phyloP scores from a whole-genome alignment of 208 protist genomes.

The Crithidia sp. region DNA sequence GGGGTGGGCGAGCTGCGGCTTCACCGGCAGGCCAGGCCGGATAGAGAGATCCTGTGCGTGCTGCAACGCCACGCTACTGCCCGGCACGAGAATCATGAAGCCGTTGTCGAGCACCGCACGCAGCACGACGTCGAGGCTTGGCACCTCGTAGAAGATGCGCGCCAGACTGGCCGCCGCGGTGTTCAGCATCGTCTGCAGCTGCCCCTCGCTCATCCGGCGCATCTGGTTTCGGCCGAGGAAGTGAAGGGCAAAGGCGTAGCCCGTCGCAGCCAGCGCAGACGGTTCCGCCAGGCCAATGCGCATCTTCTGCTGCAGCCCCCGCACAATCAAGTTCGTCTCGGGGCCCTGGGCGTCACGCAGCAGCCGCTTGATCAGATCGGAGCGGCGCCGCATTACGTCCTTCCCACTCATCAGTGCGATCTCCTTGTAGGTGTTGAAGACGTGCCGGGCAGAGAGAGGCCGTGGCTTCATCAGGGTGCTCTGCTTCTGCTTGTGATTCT shows the following conservation, averaged over 20 bases:
- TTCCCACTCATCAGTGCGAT: conserved; percentile 94
- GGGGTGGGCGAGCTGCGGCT: conserved; percentile 99
- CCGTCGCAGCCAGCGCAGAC: conserved; percentile 94
- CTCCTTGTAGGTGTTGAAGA: conserved; percentile 90
- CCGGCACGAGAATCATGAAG: conserved; percentile 74
- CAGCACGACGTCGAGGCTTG: conserved; percentile 85
- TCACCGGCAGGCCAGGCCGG: conserved; percentile 95
- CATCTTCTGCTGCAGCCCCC: conserved; percentile 97
- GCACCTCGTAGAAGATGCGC: conserved; percentile 84
- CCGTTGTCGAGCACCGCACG: conserved; percentile 71
- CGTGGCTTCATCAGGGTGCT: conserved; percentile 91
- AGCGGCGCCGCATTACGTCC: conserved; percentile 88
- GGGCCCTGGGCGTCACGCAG: conserved; percentile 89
- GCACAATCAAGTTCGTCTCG: conserved; percentile 96
- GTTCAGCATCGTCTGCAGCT: conserved; percentile 77
- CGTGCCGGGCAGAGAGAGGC: conserved; percentile 88
- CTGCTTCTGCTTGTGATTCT: conserved; percentile 86
- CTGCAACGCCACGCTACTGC: conserved; percentile 38
- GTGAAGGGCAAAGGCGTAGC: conserved; percentile 92
- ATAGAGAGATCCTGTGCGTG: conserved; percentile 72
- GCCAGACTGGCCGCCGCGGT: conserved; percentile 57
- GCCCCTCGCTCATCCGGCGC: conserved; percentile 43
- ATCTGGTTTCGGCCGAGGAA: conserved; percentile 51
- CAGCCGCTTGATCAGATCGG: conserved; percentile 94
- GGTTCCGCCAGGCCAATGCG: conserved; percentile 97